A percentile compares a stretch with the other conserved stretches of the same genome.
Evolutionary conservation across 306 rosid genomes (phyloP).

Genomic region (Trichosanthes cucumerina): DNA sequence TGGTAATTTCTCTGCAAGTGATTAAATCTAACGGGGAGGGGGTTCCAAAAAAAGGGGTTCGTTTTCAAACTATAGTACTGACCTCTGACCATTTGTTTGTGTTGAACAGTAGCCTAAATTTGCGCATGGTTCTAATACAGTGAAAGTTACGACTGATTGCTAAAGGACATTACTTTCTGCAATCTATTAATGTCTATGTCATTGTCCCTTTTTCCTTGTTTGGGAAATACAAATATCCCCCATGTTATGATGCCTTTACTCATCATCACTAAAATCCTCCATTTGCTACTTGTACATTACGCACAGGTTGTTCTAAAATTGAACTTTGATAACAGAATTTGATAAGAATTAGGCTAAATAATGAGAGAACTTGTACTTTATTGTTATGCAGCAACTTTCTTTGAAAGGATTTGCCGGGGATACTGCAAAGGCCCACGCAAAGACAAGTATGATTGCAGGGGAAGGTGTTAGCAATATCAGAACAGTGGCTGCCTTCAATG

Average conservation of each 20-base stretch:
- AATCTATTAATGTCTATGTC: slow-evolving; percentile 27
- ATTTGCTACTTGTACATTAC: background rate
- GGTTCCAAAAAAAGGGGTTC: slow-evolving; percentile 18
- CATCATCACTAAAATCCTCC: background rate
- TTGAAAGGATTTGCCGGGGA: slow-evolving; percentile 99
- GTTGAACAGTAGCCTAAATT: slow-evolving; percentile 22
- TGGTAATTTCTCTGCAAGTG: background rate
- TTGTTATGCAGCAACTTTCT: slow-evolving; percentile 64
- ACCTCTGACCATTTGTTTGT: slow-evolving; percentile 20
- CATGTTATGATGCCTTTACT: background rate
- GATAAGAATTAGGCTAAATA: background rate
- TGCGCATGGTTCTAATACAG: slow-evolving; percentile 56
- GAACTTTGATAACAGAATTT: background rate
- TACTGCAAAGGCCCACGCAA: slow-evolving; percentile 98
- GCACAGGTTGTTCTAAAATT: background rate
- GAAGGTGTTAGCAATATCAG: slow-evolving; percentile 98
- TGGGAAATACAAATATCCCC: background rate
- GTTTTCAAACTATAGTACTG: slow-evolving; percentile 33
- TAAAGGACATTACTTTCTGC: slow-evolving; percentile 21
- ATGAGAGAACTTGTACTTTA: background rate
- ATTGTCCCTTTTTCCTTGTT: slow-evolving; percentile 13
- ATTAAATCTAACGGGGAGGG: background rate
- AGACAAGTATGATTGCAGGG: slow-evolving; percentile 98
- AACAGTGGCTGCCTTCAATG: slow-evolving; percentile 96
- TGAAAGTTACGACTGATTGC: slow-evolving; percentile 32